phyloP scores from a whole-genome alignment of 176 grass and related monocot genomes.

The Aegilops speltoides region DNA sequence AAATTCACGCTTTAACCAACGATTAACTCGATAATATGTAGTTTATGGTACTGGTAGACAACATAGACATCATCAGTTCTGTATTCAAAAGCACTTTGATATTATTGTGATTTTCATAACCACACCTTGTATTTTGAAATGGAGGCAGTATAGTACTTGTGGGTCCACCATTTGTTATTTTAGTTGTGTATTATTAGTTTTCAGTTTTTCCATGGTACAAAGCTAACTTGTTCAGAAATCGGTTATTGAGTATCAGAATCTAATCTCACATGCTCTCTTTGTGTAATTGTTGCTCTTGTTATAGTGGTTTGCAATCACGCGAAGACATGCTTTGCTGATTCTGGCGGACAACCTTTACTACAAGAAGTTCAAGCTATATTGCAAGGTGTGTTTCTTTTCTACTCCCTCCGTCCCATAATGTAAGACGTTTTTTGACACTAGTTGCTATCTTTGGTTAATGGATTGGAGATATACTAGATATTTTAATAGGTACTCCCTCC shows the following conservation, averaged over 20 bases:
- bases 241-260: conserved; percentile 3
- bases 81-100: too few species aligned
- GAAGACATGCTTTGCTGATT: conserved; percentile 95
- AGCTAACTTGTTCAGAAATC: conserved; percentile 14
- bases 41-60: neutral
- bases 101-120: neutral
- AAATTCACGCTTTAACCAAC: neutral
- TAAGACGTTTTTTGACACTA: too few species aligned
- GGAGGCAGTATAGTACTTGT: neutral
- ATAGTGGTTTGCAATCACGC: conserved; percentile 96
- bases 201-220: neutral
- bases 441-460: conserved; percentile 17
- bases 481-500: too few species aligned
- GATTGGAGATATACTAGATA: neutral
- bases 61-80: too few species aligned
- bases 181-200: conserved; percentile 13
- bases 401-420: too few species aligned
- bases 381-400: conserved; percentile 68
- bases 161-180: neutral
- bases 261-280: conserved; percentile 21
- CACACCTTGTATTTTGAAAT: neutral
- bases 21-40: neutral
- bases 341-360: conserved; percentile 88
- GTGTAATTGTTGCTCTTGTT: conserved; percentile 28
- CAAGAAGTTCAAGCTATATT: conserved; percentile 96